Evolutionary conservation across 257 asterid species (phyloP).

Genomic region (Schizonepeta tenuifolia): DNA sequence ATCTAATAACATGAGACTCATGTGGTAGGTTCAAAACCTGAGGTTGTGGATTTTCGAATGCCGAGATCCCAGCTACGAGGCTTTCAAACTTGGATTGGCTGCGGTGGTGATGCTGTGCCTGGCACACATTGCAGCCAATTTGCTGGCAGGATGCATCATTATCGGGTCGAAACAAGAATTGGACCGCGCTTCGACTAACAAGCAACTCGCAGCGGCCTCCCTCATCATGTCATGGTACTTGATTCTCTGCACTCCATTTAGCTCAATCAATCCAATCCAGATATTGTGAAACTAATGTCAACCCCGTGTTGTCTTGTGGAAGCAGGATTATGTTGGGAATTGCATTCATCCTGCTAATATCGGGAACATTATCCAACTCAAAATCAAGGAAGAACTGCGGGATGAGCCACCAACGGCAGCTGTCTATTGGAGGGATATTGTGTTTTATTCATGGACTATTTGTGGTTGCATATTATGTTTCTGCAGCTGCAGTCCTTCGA

Average conservation of each 20-base stretch:
- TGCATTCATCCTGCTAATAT: conserved; percentile 55
- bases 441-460: conserved; percentile 71
- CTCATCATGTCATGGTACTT: conserved; percentile 71
- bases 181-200: conserved; percentile 63
- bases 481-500: conserved; percentile 53
- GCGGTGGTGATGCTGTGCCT: conserved; percentile 66
- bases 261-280: background rate
- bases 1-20: background rate
- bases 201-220: conserved; percentile 78
- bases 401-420: conserved; percentile 50
- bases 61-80: conserved; percentile 79
- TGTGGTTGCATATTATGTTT: conserved; percentile 55
- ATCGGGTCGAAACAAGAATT: conserved; percentile 74
- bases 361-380: conserved; percentile 58
- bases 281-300: background rate
- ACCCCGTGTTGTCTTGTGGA: background rate
- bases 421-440: conserved; percentile 66
- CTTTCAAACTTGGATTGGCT: conserved; percentile 74
- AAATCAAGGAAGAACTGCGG: conserved; percentile 62
- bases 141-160: conserved; percentile 68
- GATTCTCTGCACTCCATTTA: background rate
- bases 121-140: conserved; percentile 59
- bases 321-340: conserved; percentile 54
- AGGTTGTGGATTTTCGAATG: conserved; percentile 75
- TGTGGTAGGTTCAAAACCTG: conserved; percentile 50